Conservation (phyloP, 352 stramenopile species). For the Globisporangium viniferum region DNA sequence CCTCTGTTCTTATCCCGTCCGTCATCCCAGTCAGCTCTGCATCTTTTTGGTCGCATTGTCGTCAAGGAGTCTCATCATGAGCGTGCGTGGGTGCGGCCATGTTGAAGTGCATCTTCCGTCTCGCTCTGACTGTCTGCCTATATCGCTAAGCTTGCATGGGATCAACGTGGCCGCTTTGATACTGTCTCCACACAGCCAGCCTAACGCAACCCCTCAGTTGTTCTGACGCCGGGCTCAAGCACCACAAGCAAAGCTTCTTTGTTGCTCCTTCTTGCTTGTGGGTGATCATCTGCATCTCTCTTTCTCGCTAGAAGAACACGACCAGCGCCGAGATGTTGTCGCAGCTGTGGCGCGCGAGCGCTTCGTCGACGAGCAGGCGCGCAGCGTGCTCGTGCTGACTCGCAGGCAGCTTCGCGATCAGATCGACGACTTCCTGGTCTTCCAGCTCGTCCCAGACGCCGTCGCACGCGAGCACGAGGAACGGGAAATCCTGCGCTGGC, state of each 20-base stretch:
- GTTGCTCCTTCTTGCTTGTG: not conserved
- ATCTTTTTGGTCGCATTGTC: not conserved
- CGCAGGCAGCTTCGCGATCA: slow-evolving; percentile 38
- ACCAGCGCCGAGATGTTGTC: slow-evolving; percentile 84
- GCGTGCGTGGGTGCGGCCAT: not conserved
- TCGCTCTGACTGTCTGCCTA: not conserved
- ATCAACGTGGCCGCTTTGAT: not conserved
- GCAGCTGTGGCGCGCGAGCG: slow-evolving; percentile 46
- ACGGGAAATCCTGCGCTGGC: slow-evolving; percentile 43
- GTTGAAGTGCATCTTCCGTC: not conserved
- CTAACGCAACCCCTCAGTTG: not conserved
- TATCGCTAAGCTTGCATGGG: not conserved
- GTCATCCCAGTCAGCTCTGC: not conserved
- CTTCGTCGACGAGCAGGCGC: slow-evolving; percentile 51
- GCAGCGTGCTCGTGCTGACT: slow-evolving; percentile 42
- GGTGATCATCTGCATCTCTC: not conserved
- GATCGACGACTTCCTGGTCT: slow-evolving; percentile 70
- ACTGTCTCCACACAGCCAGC: not conserved
- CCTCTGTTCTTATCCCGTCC: not conserved
- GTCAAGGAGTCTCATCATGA: not conserved
- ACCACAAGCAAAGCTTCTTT: not conserved
- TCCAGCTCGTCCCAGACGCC: slow-evolving; percentile 76
- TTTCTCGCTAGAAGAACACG: slow-evolving; percentile 45
- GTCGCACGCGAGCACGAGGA: slow-evolving; percentile 77
- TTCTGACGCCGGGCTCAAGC: not conserved